Evolutionary conservation across 345 rosid species (phyloP), one percentile per base, ranked within the genome.

Genomic region (Populus alba): DNA sequence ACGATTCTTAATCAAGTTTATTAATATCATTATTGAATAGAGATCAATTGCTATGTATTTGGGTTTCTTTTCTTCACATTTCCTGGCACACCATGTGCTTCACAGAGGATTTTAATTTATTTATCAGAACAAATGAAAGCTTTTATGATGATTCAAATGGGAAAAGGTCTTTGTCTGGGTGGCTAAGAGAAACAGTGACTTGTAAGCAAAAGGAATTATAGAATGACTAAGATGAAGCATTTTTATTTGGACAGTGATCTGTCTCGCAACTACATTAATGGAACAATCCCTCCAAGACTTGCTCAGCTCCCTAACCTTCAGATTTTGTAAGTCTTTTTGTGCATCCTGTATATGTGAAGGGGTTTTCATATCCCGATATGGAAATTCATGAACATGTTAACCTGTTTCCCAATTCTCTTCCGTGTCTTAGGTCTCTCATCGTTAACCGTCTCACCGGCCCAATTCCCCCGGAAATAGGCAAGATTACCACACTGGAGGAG

Each of bases 401-500:
- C 3, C 70, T 17, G 57, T 20, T 63, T 38, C 0, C 12, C 49
- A 29, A 22, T 25, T 65, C 7, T 66, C 73, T 22, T 49, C 17
- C 69, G 55, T 62, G 47, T 7, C 66, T 72, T 72, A 95, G 99
- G 77, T 82, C 90, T 7, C 49, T 91, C 33, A 8, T 77, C 0
- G 97, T 90, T 76, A 95, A 93, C 83, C 92, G 91, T 70, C 72
- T 95, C 73, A 86, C 73, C 43, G 97, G 97, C 66, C 25, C 86
- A 43, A 78, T 95, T 77, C 97, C 99, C 43, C 62, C 47, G 29
- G 85, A 90, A 78, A 72, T 95, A 39, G 96, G 91, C 78, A 81
- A 70, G 66, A 88, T 90, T 71, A 49, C 85, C 75, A 87, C 92
- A 37, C 89, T 95, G 66, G 78, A 73, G 81, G 53, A 63, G 0